Evolutionary conservation across 495 filamentous ascomycete genomes (phyloP).

Genomic region (Neurospora terricola): DNA sequence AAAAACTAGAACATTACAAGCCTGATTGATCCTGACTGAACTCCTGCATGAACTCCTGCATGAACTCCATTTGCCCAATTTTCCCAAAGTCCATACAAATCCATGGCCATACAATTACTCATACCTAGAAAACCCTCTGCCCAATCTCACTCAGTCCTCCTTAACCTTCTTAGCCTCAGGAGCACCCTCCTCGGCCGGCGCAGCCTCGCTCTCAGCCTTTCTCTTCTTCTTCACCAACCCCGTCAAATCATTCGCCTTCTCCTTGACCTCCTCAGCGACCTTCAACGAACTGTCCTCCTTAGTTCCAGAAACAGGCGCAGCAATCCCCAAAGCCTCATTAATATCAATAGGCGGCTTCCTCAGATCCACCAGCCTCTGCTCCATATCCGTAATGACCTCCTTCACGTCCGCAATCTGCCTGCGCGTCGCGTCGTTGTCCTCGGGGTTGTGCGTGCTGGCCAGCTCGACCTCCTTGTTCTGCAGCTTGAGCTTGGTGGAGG

Average conservation of each 20-base stretch:
- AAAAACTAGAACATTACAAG: not conserved
- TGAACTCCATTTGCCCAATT: not conserved
- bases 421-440: constrained; percentile 50
- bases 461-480: constrained; percentile 60
- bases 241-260: constrained; percentile 75
- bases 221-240: constrained; percentile 75
- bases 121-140: not conserved
- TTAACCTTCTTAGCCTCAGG: constrained; percentile 36
- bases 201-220: constrained; percentile 26
- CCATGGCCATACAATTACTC: not conserved
- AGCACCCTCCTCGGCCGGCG: constrained; percentile 26
- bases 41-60: not conserved
- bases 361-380: constrained; percentile 60
- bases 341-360: constrained; percentile 59
- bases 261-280: constrained; percentile 64
- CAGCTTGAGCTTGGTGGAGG: constrained; percentile 66
- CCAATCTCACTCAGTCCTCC: not conserved
- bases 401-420: constrained; percentile 70
- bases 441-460: constrained; percentile 37
- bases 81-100: not conserved
- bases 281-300: constrained; percentile 43
- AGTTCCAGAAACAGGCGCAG: constrained; percentile 20
- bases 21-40: not conserved
- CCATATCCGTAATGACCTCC: constrained; percentile 81
- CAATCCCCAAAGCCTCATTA: constrained; percentile 39